Evolutionary conservation across 2,329 filamentous ascomycete species (phyloP).

Genomic region (Colletotrichum liaoningense): DNA sequence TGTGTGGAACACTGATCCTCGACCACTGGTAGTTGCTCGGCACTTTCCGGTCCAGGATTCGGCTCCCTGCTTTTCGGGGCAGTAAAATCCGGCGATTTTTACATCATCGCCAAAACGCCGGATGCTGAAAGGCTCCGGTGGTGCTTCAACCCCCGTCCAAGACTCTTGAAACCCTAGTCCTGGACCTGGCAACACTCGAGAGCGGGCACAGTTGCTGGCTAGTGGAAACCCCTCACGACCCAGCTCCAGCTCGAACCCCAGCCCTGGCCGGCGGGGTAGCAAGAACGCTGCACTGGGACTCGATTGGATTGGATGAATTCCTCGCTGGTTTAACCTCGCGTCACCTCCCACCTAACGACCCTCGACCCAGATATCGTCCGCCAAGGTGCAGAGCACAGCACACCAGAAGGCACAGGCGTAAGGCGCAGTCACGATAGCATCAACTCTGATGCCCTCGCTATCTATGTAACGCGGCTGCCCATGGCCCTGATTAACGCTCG

Average conservation of each 20-base stretch:
- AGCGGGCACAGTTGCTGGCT: neutral
- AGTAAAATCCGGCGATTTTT: constrained; percentile 20
- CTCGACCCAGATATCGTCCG: neutral
- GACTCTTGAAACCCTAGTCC: neutral
- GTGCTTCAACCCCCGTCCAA: neutral
- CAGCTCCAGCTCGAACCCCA: neutral
- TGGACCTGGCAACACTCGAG: neutral
- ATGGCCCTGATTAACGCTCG: neutral
- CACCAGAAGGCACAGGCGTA: neutral
- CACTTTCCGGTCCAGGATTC: constrained; percentile 27
- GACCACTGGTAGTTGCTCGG: constrained; percentile 28
- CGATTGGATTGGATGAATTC: constrained; percentile 5
- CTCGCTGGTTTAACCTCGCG: neutral
- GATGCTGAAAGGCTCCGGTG: constrained; percentile 27
- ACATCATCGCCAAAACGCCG: constrained; percentile 8
- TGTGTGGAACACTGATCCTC: constrained; percentile 7
- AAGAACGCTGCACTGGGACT: constrained; percentile 12
- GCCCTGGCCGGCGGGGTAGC: neutral
- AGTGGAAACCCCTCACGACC: neutral
- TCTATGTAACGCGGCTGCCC: neutral
- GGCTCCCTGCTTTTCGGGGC: constrained; percentile 17
- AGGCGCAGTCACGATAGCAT: neutral
- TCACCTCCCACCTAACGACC: neutral
- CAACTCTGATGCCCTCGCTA: neutral
- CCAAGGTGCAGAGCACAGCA: neutral